Conservation (phyloP, 2,329 filamentous ascomycete genomes). For the Colletotrichum sp. region DNA sequence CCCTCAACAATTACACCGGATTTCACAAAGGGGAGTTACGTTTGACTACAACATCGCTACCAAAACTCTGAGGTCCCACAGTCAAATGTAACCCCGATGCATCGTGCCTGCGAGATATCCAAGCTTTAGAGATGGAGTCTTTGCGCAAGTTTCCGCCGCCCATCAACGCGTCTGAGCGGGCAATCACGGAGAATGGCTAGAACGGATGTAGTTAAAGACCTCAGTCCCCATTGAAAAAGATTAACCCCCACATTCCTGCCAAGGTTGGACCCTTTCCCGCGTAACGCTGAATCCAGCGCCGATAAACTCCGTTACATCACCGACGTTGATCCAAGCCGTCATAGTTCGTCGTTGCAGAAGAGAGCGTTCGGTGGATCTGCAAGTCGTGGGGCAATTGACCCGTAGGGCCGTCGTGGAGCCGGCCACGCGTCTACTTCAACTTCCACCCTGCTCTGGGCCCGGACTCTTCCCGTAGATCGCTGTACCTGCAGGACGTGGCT, state of each 20-base stretch:
- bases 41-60: neutral
- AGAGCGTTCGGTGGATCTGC: neutral
- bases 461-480: neutral
- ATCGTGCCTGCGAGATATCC: neutral
- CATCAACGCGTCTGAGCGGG: neutral
- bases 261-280: neutral
- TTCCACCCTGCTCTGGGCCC: neutral
- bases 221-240: neutral
- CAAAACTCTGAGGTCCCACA: neutral
- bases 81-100: neutral
- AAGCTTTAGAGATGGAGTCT: neutral
- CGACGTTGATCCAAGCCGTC: neutral
- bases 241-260: neutral
- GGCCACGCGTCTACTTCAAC: neutral
- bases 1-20: rapidly evolving
- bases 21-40: neutral
- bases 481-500: neutral
- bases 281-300: neutral
- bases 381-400: neutral
- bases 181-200: neutral
- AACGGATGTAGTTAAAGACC: neutral
- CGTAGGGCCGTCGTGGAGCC: neutral
- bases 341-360: neutral
- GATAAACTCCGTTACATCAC: neutral
- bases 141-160: neutral